Evolutionary conservation across 306 rosid species (phyloP).

Genomic region (Sphenostylis stenocarpa): DNA sequence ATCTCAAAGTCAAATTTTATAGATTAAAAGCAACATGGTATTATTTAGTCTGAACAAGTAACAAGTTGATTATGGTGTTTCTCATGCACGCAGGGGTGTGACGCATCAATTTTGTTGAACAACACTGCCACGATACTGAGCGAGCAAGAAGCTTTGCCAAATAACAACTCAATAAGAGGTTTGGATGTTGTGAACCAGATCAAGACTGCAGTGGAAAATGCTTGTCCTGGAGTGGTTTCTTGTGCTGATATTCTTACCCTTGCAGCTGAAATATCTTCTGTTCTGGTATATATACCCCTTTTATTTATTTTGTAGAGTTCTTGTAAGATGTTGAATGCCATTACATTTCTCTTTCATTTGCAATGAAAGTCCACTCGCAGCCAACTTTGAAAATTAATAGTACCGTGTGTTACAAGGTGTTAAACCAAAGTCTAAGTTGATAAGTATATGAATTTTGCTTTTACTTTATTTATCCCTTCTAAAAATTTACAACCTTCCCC

Average conservation of each 20-base stretch:
- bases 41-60: no score
- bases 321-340: not conserved
- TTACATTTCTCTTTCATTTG: not conserved
- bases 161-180: conserved; percentile 56
- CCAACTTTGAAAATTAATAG: no score
- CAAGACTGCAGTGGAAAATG: conserved; percentile 48
- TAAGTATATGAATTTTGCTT: not conserved
- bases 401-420: no score
- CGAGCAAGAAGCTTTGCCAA: conserved; percentile 19
- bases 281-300: conserved; percentile 29
- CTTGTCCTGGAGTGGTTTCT: conserved; percentile 52
- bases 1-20: no score
- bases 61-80: not conserved
- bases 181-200: conserved; percentile 52
- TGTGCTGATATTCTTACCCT: conserved; percentile 64
- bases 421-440: not conserved
- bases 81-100: conserved; percentile 51
- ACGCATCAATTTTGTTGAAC: conserved; percentile 58
- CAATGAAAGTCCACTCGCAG: no score
- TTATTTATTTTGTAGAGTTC: not conserved
- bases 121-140: conserved; percentile 39
- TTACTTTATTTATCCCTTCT: not conserved
- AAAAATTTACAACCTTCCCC: not conserved
- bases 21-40: no score
- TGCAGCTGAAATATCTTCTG: conserved; percentile 48